Conservation (phyloP, 78 protist species). For the slime mould (Dictyostelium discoideum) region DNA sequence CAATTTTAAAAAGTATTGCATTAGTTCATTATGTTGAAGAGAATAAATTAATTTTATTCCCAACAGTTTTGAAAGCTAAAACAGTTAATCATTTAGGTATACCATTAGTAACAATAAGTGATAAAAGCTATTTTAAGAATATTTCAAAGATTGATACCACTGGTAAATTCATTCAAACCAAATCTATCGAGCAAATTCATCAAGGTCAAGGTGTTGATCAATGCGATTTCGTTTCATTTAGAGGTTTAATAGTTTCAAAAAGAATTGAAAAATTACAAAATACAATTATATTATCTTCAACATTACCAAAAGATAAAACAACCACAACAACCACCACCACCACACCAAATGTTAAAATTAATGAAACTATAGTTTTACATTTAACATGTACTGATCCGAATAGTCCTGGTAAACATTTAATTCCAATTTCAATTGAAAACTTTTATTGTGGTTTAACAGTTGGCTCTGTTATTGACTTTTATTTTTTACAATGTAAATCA, state of each 20-base stretch:
- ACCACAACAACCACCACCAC: not conserved
- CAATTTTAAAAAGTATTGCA: constrained; percentile 7
- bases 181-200: not conserved
- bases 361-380: not conserved
- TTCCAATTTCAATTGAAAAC: not conserved
- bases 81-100: not conserved
- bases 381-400: not conserved
- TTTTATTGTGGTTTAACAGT: constrained; percentile 14
- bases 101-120: not conserved
- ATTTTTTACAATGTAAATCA: not conserved
- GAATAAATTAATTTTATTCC: not conserved
- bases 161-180: not conserved
- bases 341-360: not conserved
- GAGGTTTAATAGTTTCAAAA: constrained; percentile 23
- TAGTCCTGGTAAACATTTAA: not conserved
- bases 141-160: not conserved
- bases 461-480: constrained; percentile 36
- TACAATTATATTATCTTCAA: not conserved
- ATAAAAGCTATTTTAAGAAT: not conserved
- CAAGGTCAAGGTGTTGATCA: not conserved
- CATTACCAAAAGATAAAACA: not conserved
- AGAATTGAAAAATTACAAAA: not conserved
- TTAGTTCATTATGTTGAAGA: not conserved
- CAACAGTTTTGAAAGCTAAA: not conserved
- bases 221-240: not conserved